phyloP scores from a whole-genome alignment of 768 basidiomycete species.

The Serendipita sp. region DNA sequence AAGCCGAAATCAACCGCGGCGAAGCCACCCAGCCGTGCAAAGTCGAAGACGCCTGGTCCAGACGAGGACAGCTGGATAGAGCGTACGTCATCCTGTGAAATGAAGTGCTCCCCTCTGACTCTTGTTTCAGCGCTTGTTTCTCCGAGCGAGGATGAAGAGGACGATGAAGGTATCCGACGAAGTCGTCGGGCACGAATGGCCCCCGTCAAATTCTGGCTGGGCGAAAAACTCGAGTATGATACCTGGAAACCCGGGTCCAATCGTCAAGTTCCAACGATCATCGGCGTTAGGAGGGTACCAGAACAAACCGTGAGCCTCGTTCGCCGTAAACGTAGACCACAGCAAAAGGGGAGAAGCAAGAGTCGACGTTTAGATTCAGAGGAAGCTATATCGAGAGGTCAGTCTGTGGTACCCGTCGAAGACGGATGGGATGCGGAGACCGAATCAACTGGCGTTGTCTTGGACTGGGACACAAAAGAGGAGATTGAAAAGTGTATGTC shows the following conservation, averaged over 20 bases:
- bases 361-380: conserved; percentile 31
- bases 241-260: conserved; percentile 27
- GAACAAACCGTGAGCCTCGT: conserved; percentile 34
- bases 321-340: conserved; percentile 21
- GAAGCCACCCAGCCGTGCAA: not conserved
- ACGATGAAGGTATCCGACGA: conserved; percentile 41
- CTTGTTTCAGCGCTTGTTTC: conserved; percentile 12
- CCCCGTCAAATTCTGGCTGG: conserved; percentile 87
- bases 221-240: conserved; percentile 75
- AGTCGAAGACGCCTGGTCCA: not conserved
- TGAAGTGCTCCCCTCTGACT: conserved; percentile 2
- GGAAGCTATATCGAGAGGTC: conserved; percentile 9
- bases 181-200: conserved; percentile 48
- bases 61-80: conserved; percentile 3
- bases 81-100: not conserved
- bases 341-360: conserved; percentile 23
- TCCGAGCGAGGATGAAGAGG: conserved; percentile 14
- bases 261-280: conserved; percentile 42
- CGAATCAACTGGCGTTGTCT: conserved; percentile 41
- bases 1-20: conserved; percentile 3
- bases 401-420: conserved; percentile 17
- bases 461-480: conserved; percentile 44
- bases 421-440: conserved; percentile 84
- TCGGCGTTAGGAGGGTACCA: conserved; percentile 43
- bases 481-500: conserved; percentile 59